Evolutionary conservation across 2,329 filamentous ascomycete genomes (phyloP).

Genomic region (Fusarium compactum): DNA sequence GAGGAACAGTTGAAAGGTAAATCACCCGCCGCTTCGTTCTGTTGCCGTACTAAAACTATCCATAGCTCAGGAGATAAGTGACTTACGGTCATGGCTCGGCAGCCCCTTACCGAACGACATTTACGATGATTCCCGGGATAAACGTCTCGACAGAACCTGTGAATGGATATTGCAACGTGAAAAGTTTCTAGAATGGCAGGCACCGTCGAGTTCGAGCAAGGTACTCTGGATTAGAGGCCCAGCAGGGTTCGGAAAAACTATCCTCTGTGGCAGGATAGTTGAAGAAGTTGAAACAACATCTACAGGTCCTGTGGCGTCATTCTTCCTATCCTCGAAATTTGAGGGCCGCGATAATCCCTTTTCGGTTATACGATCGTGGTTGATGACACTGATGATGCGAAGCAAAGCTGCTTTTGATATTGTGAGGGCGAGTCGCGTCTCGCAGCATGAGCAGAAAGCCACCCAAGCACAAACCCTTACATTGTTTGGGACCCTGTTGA

Average conservation of each 20-base stretch:
- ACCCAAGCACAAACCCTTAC: accelerated
- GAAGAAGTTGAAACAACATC: conserved; percentile 35
- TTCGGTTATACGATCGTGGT: conserved; percentile 31
- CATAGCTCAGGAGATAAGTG: not conserved
- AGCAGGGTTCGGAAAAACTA: conserved; percentile 51
- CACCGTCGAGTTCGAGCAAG: not conserved
- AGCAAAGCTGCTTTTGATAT: conserved; percentile 31
- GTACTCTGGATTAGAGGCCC: conserved; percentile 51
- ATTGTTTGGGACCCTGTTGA: accelerated
- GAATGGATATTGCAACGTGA: not conserved
- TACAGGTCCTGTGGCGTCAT: conserved; percentile 35
- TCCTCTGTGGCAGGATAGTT: conserved; percentile 49
- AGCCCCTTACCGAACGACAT: accelerated
- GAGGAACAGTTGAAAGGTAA: not conserved
- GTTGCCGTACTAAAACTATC: accelerated
- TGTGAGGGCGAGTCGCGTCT: not conserved
- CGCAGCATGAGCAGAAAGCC: not conserved
- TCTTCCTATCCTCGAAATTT: conserved; percentile 51
- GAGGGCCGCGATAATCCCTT: conserved; percentile 37
- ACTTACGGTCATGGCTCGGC: accelerated
- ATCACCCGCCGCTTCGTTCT: accelerated
- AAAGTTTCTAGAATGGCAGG: not conserved
- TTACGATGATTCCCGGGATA: not conserved
- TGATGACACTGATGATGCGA: conserved; percentile 39
- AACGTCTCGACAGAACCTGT: not conserved